These are phyloP conservation scores for Persicaria tinctoria DNA, from an alignment of 148 eudicot genomes.

Conservation along the genomic window DNA sequence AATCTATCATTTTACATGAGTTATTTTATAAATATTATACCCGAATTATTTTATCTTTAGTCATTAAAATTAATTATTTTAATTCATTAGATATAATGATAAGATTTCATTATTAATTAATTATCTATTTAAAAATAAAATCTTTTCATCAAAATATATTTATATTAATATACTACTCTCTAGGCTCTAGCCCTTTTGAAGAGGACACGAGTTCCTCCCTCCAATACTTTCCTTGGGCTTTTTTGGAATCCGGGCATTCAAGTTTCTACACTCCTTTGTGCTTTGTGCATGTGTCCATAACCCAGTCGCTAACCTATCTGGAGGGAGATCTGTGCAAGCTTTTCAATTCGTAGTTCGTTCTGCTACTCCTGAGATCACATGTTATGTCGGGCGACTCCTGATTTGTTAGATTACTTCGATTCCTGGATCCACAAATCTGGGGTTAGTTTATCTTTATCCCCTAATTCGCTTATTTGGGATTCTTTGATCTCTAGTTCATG, in stretches of 20 bases:
- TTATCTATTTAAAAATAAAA: too few relatives aligned
- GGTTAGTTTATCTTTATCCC: background rate
- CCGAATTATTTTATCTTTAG: too few relatives aligned
- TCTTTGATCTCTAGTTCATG: background rate
- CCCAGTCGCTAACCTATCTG: background rate
- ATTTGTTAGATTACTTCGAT: background rate
- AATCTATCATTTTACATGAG: too few relatives aligned
- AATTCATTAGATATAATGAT: too few relatives aligned
- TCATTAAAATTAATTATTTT: too few relatives aligned
- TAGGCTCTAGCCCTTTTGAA: background rate
- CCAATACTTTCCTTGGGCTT: background rate
- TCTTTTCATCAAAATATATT: too few relatives aligned
- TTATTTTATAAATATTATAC: too few relatives aligned
- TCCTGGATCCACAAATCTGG: constrained; percentile 1
- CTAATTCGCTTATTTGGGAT: background rate
- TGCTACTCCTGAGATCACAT: background rate
- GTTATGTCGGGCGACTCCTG: background rate
- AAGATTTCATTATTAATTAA: too few relatives aligned
- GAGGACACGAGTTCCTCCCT: background rate
- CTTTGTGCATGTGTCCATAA: constrained; percentile 3
- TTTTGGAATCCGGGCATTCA: background rate
- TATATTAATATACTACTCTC: too few relatives aligned
- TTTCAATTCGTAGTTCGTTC: background rate
- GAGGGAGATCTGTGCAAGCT: background rate
- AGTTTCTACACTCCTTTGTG: background rate